These are phyloP conservation scores for Triticum monococcum DNA, from an alignment of 176 grass and related monocot species.

Conservation along the genomic window DNA sequence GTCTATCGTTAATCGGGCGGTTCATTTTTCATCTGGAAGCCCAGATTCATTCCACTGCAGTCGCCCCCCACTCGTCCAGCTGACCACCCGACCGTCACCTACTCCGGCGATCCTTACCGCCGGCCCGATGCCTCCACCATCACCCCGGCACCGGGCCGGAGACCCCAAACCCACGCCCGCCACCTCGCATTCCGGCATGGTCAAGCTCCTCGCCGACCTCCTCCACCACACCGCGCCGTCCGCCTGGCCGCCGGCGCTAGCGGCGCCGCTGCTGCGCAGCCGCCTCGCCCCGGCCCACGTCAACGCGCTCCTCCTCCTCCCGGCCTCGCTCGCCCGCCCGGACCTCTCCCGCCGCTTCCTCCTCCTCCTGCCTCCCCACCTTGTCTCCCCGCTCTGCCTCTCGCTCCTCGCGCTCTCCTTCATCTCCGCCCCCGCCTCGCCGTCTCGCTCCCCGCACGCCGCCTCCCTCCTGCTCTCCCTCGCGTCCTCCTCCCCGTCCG, in stretches of 20 bases:
- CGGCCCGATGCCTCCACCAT: slow-evolving; percentile 21
- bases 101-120: background rate
- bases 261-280: slow-evolving; percentile 40
- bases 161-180: background rate
- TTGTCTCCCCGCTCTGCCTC: slow-evolving; percentile 39
- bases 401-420: slow-evolving; percentile 50
- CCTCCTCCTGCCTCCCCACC: slow-evolving; percentile 17
- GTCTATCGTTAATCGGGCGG: no score
- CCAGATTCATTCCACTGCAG: background rate
- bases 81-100: background rate
- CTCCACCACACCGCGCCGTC: slow-evolving; percentile 32
- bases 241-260: slow-evolving; percentile 40
- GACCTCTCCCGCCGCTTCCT: slow-evolving; percentile 22
- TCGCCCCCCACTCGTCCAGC: background rate
- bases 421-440: slow-evolving; percentile 30
- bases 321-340: background rate
- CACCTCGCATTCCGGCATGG: slow-evolving; percentile 35
- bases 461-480: slow-evolving; percentile 28
- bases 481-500: slow-evolving; percentile 19
- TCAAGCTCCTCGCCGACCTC: slow-evolving; percentile 36
- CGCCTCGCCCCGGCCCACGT: background rate
- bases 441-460: slow-evolving; percentile 30
- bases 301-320: background rate
- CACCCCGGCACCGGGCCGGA: background rate
- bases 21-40: no score